Base-by-base conservation (phyloP, 352 stramenopile genomes). In the Pythium rishiriense region DNA sequence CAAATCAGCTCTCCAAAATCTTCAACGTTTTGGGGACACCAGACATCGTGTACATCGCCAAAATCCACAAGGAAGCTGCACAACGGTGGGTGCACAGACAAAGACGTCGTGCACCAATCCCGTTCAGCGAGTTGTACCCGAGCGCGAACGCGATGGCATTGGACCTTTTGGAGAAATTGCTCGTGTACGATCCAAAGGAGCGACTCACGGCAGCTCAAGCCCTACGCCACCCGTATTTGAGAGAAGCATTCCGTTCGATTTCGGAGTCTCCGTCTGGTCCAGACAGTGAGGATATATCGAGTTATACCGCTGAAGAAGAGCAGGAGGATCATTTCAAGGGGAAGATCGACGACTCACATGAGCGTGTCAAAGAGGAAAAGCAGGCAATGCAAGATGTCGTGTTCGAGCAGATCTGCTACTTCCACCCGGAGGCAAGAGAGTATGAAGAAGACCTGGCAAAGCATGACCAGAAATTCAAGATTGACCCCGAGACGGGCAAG, bases 1-100 rank as follows among this genome's bases (percentile, higher is more conserved):
- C 94, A 24, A 98, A 99, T 71, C 93, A 99, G 75, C 84, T 99
- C 0, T 91, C 94, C 73, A 98, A 98, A 66, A 98, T 98, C 49
- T 98, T 96, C 62, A 93, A 91, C 50, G 88, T 98, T 42, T 74
- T 98, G 9, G 94, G 94, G 0, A 94, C 90, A 3, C 96, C 96
- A 0, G 87, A 89, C 7, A 72, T 81, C 3, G 59, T 71, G 6
- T 92, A 86, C 66, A 78, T 89, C 9, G 56, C 73, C 0, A 78
- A 80, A 1, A 80, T 93, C 42, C 68, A 90, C 55, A 93, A 93
- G 68, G 74, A 88, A 12, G 74, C 79, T 0, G 83, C 82, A 11
- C 81, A 92, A 47, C 81, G 81, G 39, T 93, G 84, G 82, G 65
- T 91, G 11, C 73, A 88, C 60, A 75, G 81, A 4, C 84, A 93